phyloP scores from a whole-genome alignment of 1,284 basidiomycete species.

The Naganishia liquefaciens region DNA sequence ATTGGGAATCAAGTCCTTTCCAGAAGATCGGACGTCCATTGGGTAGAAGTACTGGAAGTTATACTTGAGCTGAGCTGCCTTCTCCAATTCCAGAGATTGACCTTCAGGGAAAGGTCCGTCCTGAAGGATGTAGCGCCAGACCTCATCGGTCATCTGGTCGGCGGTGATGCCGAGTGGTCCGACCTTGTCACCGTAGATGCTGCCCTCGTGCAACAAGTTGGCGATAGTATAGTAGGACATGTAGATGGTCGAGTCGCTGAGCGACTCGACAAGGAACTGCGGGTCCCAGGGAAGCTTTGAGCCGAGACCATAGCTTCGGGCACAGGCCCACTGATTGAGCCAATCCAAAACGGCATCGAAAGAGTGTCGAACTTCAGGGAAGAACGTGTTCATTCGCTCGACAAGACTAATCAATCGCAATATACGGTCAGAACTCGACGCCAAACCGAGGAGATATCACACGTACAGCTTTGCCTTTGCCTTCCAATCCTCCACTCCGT shows the following conservation, averaged over 20 bases:
- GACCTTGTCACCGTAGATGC: constrained; percentile 73
- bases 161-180: constrained; percentile 83
- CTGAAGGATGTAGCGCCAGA: constrained; percentile 93
- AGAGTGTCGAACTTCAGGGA: constrained; percentile 81
- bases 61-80: constrained; percentile 80
- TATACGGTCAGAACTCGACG: neutral
- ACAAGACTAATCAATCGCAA: constrained; percentile 62
- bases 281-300: constrained; percentile 97
- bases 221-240: constrained; percentile 98
- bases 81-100: constrained; percentile 66
- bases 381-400: constrained; percentile 85
- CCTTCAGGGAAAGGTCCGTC: constrained; percentile 72
- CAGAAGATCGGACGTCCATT: constrained; percentile 97
- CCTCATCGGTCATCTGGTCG: constrained; percentile 93
- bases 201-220: constrained; percentile 78
- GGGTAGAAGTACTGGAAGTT: constrained; percentile 99
- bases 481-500: constrained; percentile 89
- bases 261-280: constrained; percentile 91
- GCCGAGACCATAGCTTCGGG: constrained; percentile 92
- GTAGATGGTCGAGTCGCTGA: constrained; percentile 98
- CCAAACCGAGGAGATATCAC: neutral
- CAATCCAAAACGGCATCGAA: constrained; percentile 92
- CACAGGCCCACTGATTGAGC: constrained; percentile 99
- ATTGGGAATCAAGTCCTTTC: constrained; percentile 96
- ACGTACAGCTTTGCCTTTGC: constrained; percentile 77